Evolutionary conservation across 2,329 filamentous ascomycete genomes (phyloP), one percentile per base, ranked within the genome.

Genomic region (Penicillium sp.): DNA sequence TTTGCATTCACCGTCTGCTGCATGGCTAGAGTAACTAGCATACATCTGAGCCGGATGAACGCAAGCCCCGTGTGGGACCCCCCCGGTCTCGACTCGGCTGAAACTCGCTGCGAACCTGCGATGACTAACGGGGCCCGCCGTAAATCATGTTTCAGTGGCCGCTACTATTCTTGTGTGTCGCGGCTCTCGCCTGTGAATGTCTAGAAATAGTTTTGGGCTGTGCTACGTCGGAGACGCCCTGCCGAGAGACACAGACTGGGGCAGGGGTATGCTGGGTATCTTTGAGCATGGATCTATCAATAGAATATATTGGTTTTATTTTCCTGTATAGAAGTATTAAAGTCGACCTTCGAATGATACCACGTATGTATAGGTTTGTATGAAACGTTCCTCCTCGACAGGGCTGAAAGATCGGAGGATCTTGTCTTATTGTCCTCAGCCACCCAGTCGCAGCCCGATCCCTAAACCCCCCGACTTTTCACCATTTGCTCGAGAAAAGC

Each of bases 401-500:
- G 66, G 67, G 67, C 66, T 69, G 67, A 69, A 1, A 60, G 60
- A 67, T 61, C 64, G 58, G 61, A 57, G 58, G 38, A 33, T 40
- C 38, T 62, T 64, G 62, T 67, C 63, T 70, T 62, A 22, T 66
- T 22, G 10, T 25, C 49, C 30, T 37, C 40, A 57, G 45, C 57
- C 57, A 56, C 37, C 59, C 58, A 42, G 19, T 60, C 28, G 19
- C 30, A 37, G 25, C 43, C 59, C 37, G 62, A 69, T 73, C 68
- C 73, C 73, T 75, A 71, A 73, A 71, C 65, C 64, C 68, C 67
- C 73, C 73, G 73, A 74, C 48, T 63, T 56, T 52, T 64, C 14
- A 49, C 65, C 57, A 72, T 72, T 71, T 69, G 67, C 62, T 58
- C 51, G 57, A 58, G 61, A 65, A 68, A 68, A 69, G 61, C 65